A percentile compares a stretch with the other conserved stretches of the same genome.
phyloP scores from a whole-genome alignment of 495 filamentous ascomycete species.

The Cercophora newfieldiana region DNA sequence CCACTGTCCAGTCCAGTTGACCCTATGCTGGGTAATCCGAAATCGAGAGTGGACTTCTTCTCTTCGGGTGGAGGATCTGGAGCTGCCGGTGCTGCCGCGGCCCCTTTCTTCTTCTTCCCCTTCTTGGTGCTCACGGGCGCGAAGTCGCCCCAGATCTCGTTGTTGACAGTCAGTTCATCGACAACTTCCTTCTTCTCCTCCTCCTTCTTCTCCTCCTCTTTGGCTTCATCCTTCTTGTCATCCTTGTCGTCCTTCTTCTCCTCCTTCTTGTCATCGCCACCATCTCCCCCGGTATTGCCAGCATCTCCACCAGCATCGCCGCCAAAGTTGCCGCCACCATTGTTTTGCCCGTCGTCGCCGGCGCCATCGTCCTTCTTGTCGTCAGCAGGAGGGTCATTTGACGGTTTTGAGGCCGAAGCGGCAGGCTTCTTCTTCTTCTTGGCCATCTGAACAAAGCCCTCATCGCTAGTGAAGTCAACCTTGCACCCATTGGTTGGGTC shows the following conservation, averaged over 20 bases:
- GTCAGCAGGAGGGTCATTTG: constrained; percentile 14
- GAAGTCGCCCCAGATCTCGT: constrained; percentile 21
- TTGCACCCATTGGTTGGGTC: constrained; percentile 36
- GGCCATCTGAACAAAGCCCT: constrained; percentile 46
- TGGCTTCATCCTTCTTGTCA: constrained; percentile 12
- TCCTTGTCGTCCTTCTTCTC: constrained; percentile 18
- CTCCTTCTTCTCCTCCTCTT: constrained; percentile 23
- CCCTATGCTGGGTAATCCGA: constrained; percentile 23
- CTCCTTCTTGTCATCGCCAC: constrained; percentile 36
- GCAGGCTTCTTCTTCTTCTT: constrained; percentile 40
- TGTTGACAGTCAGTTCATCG: constrained; percentile 20
- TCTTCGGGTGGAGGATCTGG: constrained; percentile 19
- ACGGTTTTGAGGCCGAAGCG: constrained; percentile 10
- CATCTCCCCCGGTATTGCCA: constrained; percentile 28
- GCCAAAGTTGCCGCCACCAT: constrained; percentile 25
- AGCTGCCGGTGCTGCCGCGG: constrained; percentile 27
- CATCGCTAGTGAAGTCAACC: constrained; percentile 48
- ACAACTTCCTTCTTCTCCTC: constrained; percentile 22
- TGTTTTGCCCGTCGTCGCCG: constrained; percentile 27
- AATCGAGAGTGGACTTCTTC: constrained; percentile 22
- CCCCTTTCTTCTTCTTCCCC: constrained; percentile 49
- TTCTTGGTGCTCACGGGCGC: constrained; percentile 40
- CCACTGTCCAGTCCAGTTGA: constrained; percentile 29
- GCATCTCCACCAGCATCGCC: constrained; percentile 23
- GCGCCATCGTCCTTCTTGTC: constrained; percentile 44